Percentiles rank a stretch among this genome's conserved stretches.
Conservation (phyloP, 2,329 filamentous ascomycete species). For the Penicillium digitatum region DNA sequence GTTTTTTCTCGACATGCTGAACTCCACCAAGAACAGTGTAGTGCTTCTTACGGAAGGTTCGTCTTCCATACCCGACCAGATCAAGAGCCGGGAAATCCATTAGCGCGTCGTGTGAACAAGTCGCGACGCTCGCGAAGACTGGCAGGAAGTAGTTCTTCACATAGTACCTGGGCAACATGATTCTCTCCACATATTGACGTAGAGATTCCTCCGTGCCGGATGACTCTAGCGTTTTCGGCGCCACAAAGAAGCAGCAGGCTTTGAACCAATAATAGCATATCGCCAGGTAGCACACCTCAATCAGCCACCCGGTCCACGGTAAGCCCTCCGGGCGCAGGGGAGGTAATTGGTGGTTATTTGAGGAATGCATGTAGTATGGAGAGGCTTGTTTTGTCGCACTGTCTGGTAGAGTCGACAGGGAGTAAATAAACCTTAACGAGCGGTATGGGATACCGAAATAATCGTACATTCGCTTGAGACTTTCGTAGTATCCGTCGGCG, state of each 20-base stretch:
- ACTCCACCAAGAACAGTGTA: conserved; percentile 52
- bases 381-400: not conserved
- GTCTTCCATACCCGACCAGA: conserved; percentile 50
- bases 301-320: conserved; percentile 37
- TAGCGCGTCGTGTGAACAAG: conserved; percentile 52
- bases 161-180: conserved; percentile 49
- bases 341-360: conserved; percentile 51
- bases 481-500: conserved; percentile 52
- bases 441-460: conserved; percentile 51
- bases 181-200: conserved; percentile 50
- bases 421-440: conserved; percentile 52
- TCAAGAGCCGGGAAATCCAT: conserved; percentile 54
- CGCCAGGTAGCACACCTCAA: conserved; percentile 46
- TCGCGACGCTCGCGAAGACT: conserved; percentile 53
- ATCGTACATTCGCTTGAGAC: conserved; percentile 55
- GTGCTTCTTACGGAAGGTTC: conserved; percentile 48
- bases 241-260: conserved; percentile 49
- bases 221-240: conserved; percentile 28
- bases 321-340: conserved; percentile 36
- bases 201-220: conserved; percentile 42
- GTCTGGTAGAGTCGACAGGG: conserved; percentile 42
- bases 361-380: conserved; percentile 53
- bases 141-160: conserved; percentile 52
- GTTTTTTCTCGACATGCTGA: conserved; percentile 47
- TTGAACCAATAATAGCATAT: conserved; percentile 55